Evolutionary conservation across 768 basidiomycete species (phyloP), one percentile per base, ranked within the genome.

Genomic region (Lentinula boryana): DNA sequence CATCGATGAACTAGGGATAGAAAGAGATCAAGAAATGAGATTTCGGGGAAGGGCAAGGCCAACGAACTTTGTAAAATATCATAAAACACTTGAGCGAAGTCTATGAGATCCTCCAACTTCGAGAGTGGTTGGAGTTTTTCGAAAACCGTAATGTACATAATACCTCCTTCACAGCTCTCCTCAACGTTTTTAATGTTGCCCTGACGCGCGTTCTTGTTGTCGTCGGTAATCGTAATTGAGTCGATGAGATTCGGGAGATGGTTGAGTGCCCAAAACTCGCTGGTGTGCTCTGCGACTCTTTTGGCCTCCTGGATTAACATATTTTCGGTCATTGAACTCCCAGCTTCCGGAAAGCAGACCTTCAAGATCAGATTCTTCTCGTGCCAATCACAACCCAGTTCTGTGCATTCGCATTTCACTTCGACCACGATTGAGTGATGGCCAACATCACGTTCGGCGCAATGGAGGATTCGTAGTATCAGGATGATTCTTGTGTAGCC

Each of bases 1-100:
- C 41, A 48, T 38, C 32, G 43, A 43, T 64, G 53, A 15, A 35
- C 63, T 64, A 54, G 16, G 43, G 35, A 52, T 3, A 31, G 18
- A 10, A 23, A 38, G 36, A 5, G 36, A 13, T 51, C 8, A 10
- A 32, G 36, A 38, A 38, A 13, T 38, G 7, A 8, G 36, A 36
- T 36, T 1, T 38, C 13, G 2, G 36, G 36, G 13, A 38, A 13
- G 13, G 36, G 13, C 36, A 38, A 38, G 36, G 36, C 36, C 13
- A 10, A 51, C 49, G 32, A 8, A 51, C 49, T 51, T 51, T 51
- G 49, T 23, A 51, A 31, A 2, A 51, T 51, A 51, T 51, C 49
- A 31, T 51, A 51, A 31, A 51, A 51, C 4, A 51, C 12, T 51
- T 32, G 36, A 38, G 36, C 36, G 36, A 38, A 13, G 9, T 13